A percentile compares a stretch with the other conserved stretches of the same genome.
Conservation (phyloP, 257 asterid genomes). For the Ballota nigra region DNA sequence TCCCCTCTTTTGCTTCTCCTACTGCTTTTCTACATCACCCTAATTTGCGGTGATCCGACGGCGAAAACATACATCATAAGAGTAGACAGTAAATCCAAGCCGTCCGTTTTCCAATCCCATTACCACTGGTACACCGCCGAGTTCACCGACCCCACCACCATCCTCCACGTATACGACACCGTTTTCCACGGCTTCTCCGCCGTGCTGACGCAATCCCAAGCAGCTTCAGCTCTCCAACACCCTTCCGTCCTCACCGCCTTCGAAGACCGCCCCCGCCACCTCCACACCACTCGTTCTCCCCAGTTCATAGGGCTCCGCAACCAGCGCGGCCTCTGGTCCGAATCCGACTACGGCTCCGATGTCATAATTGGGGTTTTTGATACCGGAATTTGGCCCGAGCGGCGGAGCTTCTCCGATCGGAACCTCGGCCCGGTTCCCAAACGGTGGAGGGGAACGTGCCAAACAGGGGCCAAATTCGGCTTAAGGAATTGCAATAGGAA, state of each 20-base stretch:
- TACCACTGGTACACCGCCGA: constrained; percentile 78
- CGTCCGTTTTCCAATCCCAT: constrained; percentile 68
- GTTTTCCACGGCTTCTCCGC: constrained; percentile 91
- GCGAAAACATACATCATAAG: constrained; percentile 64
- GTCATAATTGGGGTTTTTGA: constrained; percentile 74
- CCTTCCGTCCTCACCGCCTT: constrained; percentile 69
- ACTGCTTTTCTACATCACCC: background rate
- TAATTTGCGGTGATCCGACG: constrained; percentile 28
- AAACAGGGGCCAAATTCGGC: constrained; percentile 47
- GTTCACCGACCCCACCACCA: constrained; percentile 47
- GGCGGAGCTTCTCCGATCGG: constrained; percentile 71
- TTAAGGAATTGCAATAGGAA: constrained; percentile 54
- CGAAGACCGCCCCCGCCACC: constrained; percentile 64
- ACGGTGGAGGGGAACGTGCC: constrained; percentile 70
- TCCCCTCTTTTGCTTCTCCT: constrained; percentile 25
- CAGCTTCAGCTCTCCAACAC: constrained; percentile 51
- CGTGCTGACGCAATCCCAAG: constrained; percentile 48
- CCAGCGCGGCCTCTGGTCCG: constrained; percentile 87
- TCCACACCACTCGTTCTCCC: constrained; percentile 84
- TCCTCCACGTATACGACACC: constrained; percentile 67
- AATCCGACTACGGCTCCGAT: constrained; percentile 82
- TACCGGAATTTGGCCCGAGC: constrained; percentile 90
- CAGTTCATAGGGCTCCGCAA: constrained; percentile 74
- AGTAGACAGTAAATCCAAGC: constrained; percentile 57
- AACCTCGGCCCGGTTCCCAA: constrained; percentile 71